phyloP scores from a whole-genome alignment of 768 basidiomycete species.

The Serendipita sp. region DNA sequence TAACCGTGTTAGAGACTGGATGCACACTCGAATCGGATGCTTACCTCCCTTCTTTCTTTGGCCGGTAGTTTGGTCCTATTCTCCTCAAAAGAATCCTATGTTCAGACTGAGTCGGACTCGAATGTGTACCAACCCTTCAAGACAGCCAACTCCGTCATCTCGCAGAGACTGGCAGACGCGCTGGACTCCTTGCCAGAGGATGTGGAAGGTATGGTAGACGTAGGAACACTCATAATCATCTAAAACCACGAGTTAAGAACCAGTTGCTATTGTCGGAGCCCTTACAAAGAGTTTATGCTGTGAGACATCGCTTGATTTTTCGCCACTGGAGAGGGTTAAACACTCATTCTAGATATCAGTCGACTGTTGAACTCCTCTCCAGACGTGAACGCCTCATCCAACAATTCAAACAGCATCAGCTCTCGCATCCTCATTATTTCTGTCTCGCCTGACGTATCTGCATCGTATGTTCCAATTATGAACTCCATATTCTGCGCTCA shows the following conservation, averaged over 20 bases:
- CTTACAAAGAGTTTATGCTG: constrained; percentile 87
- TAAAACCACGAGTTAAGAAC: constrained; percentile 22
- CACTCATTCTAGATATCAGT: constrained; percentile 44
- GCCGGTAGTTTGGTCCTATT: constrained; percentile 53
- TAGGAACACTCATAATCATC: not conserved
- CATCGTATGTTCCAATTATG: constrained; percentile 96
- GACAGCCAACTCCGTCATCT: constrained; percentile 50
- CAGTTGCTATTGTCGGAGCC: constrained; percentile 68
- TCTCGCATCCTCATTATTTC: constrained; percentile 64
- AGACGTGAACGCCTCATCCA: constrained; percentile 11
- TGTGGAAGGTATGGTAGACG: constrained; percentile 30
- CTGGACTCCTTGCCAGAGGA: constrained; percentile 36
- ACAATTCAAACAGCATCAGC: constrained; percentile 20
- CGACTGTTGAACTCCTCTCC: constrained; percentile 28
- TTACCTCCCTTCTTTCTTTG: not conserved
- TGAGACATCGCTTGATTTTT: constrained; percentile 22
- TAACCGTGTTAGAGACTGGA: constrained; percentile 2
- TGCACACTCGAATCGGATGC: not conserved
- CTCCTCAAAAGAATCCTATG: constrained; percentile 36
- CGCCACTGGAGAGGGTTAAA: constrained; percentile 21
- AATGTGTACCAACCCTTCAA: constrained; percentile 79
- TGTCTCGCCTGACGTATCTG: constrained; percentile 76
- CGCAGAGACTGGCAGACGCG: constrained; percentile 43
- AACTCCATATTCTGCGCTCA: constrained; percentile 98
- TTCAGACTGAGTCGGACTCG: constrained; percentile 33